Evolutionary conservation across 257 asterid species (phyloP).

Genomic region (Marsdenia floribunda): DNA sequence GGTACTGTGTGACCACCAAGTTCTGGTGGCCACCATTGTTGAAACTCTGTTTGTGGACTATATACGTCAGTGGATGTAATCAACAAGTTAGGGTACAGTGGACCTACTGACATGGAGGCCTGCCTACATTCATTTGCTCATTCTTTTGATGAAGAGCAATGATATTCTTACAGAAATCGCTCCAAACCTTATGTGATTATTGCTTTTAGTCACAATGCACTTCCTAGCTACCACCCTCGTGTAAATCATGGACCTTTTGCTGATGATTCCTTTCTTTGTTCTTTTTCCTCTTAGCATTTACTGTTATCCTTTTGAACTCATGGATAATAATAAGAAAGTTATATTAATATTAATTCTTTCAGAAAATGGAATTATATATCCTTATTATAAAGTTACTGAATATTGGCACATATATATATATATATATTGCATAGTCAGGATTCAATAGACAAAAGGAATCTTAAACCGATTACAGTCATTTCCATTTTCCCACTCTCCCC

Average conservation of each 20-base stretch:
- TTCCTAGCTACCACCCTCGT: background rate
- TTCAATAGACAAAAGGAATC: no score
- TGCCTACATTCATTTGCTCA: background rate
- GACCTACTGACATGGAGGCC: background rate
- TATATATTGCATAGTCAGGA: no score
- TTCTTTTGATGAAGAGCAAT: background rate
- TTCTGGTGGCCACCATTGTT: background rate
- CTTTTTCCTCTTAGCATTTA: background rate
- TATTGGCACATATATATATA: no score
- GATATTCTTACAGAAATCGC: background rate
- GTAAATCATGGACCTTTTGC: background rate
- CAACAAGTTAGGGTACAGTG: background rate
- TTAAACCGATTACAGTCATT: no score
- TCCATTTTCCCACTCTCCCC: no score
- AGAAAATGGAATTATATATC: no score
- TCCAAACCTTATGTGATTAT: background rate
- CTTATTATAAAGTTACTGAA: no score
- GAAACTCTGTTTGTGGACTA: background rate
- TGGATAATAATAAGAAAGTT: no score
- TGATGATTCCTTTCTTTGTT: background rate
- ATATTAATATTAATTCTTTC: no score
- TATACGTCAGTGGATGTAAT: background rate
- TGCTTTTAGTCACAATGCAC: background rate
- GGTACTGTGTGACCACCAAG: background rate
- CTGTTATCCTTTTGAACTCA: background rate